Base-by-base conservation (phyloP, 1,284 basidiomycete species). In the Austroboletus novae-zelandiae region DNA sequence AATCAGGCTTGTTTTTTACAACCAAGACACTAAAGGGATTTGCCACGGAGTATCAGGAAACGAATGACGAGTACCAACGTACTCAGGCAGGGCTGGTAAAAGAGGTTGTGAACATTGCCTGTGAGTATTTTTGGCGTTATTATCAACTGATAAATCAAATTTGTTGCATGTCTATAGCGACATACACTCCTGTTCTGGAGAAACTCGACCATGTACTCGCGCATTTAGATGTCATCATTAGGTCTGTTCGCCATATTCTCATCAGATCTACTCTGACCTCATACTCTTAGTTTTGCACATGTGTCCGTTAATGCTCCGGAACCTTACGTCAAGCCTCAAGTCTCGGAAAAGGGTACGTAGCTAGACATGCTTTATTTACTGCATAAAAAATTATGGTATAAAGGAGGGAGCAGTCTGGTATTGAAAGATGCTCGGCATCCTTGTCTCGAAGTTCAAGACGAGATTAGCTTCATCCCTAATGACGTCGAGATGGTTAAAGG, bases 401-500 rank as follows among this genome's bases (percentile, higher is more conserved):
- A 55, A 90, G 91, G 90, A n/a, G 74, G 80, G 6, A 92, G 93
- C 1, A 84, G 84, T 61, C 74, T 97, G 11, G 67, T 91, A 37
- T 74, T 97, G 20, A 80, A 77, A 53, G 90, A 92, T 40, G 92
- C 94, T 13, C 79, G 97, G 29, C 97, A 99, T 72, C 96, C 97
- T 7, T 98, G 96, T 60, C 76, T 99, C 9, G 97, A 99, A 68
- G 90, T 96, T 5, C 94, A 98, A 69, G 95, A 98, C 48, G 96
- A 96, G 42, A 78, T 99, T 47, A 87, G 80, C 61, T 99, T 99
- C 67, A 99, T 99, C 54, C 80, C 96, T 0, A 99, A 99, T 66
- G 93, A 99, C 64, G 82, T 93, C 29, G 84, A 91, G 64, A 91
- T 96, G 88, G 81, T 89, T 53, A 89, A 91, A 68, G 83, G 87